Evolutionary conservation across 148 eudicot genomes (phyloP).

Genomic region (Rhododendron griersonianum): DNA sequence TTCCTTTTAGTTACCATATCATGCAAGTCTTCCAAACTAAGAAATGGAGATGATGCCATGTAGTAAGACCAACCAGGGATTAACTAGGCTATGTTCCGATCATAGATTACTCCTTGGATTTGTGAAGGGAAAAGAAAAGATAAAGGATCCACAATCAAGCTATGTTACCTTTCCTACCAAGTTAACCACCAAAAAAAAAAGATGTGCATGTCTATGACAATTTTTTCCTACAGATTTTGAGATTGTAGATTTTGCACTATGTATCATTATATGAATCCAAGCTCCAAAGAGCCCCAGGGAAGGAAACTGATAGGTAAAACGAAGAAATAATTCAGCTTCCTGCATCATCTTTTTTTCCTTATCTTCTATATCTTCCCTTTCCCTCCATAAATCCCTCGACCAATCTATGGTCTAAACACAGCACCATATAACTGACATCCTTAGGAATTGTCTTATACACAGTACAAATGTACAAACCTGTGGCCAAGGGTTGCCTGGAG

Average conservation of each 20-base stretch:
- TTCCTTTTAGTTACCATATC: not conserved
- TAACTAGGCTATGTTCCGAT: not conserved
- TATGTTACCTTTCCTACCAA: not conserved
- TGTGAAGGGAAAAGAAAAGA: not conserved
- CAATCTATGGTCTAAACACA: not conserved
- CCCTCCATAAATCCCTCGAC: not conserved
- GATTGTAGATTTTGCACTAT: no score
- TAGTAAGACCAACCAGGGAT: not conserved
- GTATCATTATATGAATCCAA: not conserved
- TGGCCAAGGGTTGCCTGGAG: conserved; percentile 99
- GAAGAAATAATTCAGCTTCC: not conserved
- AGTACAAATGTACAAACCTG: conserved; percentile 47
- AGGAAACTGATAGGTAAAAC: not conserved
- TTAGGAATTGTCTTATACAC: not conserved
- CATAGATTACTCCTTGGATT: not conserved
- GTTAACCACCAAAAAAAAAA: not conserved
- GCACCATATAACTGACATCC: not conserved
- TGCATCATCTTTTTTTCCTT: not conserved
- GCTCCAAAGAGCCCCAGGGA: not conserved
- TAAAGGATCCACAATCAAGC: not conserved
- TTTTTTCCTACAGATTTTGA: no score
- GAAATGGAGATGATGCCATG: conserved; percentile 1
- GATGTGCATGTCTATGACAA: no score
- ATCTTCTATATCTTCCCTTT: not conserved
- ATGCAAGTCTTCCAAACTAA: not conserved